These are phyloP conservation scores for Microcyclospora pomicola DNA, from an alignment of 2,329 filamentous ascomycete species.

Conservation along the genomic window DNA sequence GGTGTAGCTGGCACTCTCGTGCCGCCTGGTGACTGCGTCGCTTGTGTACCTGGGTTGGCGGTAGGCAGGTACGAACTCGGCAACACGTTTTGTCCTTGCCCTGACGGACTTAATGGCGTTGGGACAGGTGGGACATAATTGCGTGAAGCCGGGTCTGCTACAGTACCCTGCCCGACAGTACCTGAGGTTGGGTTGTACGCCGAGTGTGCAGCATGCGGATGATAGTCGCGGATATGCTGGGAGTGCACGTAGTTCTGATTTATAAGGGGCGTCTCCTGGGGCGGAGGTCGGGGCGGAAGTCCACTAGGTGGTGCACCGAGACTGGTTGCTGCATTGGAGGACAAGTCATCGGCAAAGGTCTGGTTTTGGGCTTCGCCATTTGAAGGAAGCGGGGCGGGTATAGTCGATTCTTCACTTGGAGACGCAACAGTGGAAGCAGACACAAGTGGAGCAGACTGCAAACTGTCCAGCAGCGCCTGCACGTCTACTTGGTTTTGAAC, in stretches of 20 bases:
- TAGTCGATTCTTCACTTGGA: conserved; percentile 19
- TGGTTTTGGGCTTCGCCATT: conserved; percentile 6
- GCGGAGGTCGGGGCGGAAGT: conserved; percentile 35
- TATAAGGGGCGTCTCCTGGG: conserved; percentile 35
- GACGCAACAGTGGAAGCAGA: conserved; percentile 13
- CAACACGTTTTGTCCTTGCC: conserved; percentile 3
- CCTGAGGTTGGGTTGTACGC: conserved; percentile 18
- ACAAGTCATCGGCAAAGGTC: conserved; percentile 18
- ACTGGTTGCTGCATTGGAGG: conserved; percentile 19
- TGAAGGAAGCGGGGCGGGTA: conserved; percentile 5
- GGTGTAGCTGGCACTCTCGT: conserved; percentile 2
- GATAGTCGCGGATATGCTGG: conserved; percentile 37
- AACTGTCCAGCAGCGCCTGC: conserved; percentile 33
- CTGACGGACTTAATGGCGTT: neutral
- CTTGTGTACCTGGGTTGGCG: neutral
- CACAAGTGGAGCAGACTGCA: conserved; percentile 18
- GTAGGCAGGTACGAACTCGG: neutral
- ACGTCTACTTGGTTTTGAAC: conserved; percentile 24
- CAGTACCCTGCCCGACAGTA: conserved; percentile 14
- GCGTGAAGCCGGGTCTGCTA: conserved; percentile 8
- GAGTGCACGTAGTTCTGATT: conserved; percentile 35
- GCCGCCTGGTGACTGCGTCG: neutral
- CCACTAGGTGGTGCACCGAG: conserved; percentile 24
- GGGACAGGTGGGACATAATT: conserved; percentile 9
- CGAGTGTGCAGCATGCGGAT: conserved; percentile 32